Evolutionary conservation across 176 grass and related monocot species (phyloP), one percentile per base, ranked within the genome.

Genomic region (Carex littledalei): DNA sequence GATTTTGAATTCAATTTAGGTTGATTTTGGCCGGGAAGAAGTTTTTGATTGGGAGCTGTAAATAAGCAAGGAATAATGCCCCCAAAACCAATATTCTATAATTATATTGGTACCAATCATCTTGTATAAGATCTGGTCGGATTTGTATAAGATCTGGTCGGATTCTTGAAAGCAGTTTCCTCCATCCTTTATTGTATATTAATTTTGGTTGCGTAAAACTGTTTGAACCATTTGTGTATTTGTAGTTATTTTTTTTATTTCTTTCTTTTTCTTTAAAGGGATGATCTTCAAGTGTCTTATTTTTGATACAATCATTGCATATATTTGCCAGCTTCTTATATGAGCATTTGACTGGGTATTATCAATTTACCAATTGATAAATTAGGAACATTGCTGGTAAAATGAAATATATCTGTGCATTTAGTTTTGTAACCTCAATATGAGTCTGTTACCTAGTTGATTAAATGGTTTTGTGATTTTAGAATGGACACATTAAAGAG

Each of bases 401-500:
- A 41, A 50, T 78, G 35, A 14, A 74, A 35, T 35, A 35, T 55
- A 24, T 85, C 39, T 24, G n/a, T 15, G 4, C 22, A 61, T n/a
- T 47, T 14, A 67, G 64, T 14, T 17, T 81, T 20, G 0, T 16
- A 32, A 63, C 1, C 13, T 81, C 15, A 18, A 34, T 53, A 20
- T 81, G 37, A 71, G 11, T 49, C 31, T 31, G 57, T 10, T 32
- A 72, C 86, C 35, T 35, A 11, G 17, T 84, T 59, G 76, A 20
- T 13, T 43, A 26, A 87, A 1, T 56, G 87, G 61, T 45, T 13
- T 81, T 87, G 20, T 85, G 20, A 16, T 14, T 69, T 81, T 54
- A 98, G 95, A 90, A 90, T 91, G 89, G 93, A 94, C 15, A 93
- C 93, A 69, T 89, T 98, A 63, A 94, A 94, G 91, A 98, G 86